Evolutionary conservation across 2,329 filamentous ascomycete species (phyloP).

Genomic region (Microsporum ferrugineum): DNA sequence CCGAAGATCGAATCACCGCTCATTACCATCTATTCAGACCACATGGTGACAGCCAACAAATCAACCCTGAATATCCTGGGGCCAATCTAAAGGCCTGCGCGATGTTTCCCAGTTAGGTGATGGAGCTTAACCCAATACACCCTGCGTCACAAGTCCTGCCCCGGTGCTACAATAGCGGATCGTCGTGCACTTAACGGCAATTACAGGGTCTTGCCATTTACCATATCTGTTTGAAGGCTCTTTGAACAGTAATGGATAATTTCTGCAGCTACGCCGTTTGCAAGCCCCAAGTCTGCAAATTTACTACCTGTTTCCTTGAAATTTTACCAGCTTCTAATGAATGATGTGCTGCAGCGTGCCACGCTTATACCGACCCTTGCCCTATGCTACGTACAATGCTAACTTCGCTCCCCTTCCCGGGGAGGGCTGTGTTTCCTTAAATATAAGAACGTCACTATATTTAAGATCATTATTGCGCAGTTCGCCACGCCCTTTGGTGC

Average conservation of each 20-base stretch:
- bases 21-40: neutral
- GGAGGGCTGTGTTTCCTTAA: neutral
- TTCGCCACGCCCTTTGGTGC: neutral
- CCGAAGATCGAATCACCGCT: neutral
- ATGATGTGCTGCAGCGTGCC: neutral
- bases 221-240: neutral
- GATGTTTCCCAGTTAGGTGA: neutral
- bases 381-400: neutral
- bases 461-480: neutral
- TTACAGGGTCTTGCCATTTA: neutral
- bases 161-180: neutral
- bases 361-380: neutral
- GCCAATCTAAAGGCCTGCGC: neutral
- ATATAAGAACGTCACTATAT: neutral
- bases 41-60: neutral
- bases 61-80: neutral
- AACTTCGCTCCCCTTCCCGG: neutral
- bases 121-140: neutral
- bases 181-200: neutral
- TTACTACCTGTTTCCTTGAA: neutral
- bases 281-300: neutral
- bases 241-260: neutral
- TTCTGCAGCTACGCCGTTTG: conserved; percentile 1
- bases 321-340: neutral
- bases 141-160: neutral